Base-by-base conservation (phyloP, 441 rosid species). In the Aquilaria agallochum region DNA sequence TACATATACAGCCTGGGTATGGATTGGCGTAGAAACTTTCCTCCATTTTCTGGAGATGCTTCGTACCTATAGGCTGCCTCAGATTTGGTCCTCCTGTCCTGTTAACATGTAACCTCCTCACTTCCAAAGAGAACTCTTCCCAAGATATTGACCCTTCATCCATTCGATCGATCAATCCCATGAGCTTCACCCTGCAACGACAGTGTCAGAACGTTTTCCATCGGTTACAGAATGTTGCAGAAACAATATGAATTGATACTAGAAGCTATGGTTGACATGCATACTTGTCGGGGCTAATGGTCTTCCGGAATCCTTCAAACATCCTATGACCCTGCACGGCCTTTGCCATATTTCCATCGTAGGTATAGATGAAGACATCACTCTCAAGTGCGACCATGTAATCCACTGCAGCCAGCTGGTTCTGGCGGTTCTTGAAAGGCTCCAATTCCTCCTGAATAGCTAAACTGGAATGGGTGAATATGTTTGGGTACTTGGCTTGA, bases 21-120 rank as follows among this genome's bases (percentile, higher is more conserved):
- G 97, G 93, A 68, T 90, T 85, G 20, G 92, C 97, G 27, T 87
- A 90, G 72, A 90, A 90, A 47, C 64, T 79, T 75, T 90, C 89
- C 71, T 90, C 88, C 5, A 32, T 14, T 65, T 68, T 82, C 42
- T 4, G 6, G 6, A 36, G 7, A 36, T 8, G 42, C 4, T 74
- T 68, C 14, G 68, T 66, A 55, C 53, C 65, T 50, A 82, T 81
- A 4, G 77, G 59, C 44, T 59, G 50, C 67, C 89, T 81, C 0
- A 48, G 65, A 27, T 60, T 50, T 5, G 92, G 81, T 32, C 77
- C 84, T 63, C 89, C 86, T n/a, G 62, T 58, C 62, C 91, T 78
- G 30, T 77, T 65, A 55, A 63, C 20, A 61, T 84, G 88, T 44
- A 80, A n/a, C 5, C 66, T 60, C 76, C 73, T 77, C 15, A 78